These are phyloP conservation scores for Perkinsus olseni DNA, from an alignment of 169 alveolate genomes.

Conservation along the genomic window DNA sequence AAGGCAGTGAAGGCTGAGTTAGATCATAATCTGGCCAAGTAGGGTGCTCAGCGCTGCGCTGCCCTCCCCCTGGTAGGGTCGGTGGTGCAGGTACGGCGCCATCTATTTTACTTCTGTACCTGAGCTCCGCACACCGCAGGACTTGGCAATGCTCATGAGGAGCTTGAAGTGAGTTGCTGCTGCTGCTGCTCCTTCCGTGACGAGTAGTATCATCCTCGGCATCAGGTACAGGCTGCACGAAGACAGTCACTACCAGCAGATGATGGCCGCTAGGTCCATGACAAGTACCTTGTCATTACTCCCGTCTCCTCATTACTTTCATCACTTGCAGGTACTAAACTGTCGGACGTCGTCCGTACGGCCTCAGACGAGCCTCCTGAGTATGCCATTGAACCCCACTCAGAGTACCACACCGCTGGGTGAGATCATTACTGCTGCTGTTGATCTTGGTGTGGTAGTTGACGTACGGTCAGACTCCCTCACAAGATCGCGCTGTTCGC, in stretches of 20 bases:
- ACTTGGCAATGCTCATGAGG: background rate
- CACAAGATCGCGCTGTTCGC: background rate
- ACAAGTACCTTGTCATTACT: background rate
- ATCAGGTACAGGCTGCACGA: background rate
- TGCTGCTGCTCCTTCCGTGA: too few relatives aligned
- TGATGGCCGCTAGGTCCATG: background rate
- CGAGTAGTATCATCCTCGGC: too few relatives aligned
- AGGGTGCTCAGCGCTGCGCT: too few relatives aligned
- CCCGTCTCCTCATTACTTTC: background rate
- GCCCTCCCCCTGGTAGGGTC: too few relatives aligned
- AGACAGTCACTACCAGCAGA: background rate
- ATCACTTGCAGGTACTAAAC: background rate
- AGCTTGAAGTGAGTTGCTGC: too few relatives aligned
- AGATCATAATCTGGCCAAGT: background rate
- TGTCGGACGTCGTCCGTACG: background rate
- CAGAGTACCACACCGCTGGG: background rate
- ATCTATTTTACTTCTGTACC: background rate
- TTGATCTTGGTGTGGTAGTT: background rate
- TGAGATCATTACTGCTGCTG: background rate
- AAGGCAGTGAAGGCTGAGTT: background rate
- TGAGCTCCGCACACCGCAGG: background rate
- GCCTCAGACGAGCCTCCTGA: background rate
- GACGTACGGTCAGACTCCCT: background rate
- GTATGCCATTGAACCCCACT: background rate
- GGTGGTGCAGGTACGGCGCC: background rate